phyloP scores from a whole-genome alignment of 164 flowering plant genomes.

The Warburgia ugandensis region DNA sequence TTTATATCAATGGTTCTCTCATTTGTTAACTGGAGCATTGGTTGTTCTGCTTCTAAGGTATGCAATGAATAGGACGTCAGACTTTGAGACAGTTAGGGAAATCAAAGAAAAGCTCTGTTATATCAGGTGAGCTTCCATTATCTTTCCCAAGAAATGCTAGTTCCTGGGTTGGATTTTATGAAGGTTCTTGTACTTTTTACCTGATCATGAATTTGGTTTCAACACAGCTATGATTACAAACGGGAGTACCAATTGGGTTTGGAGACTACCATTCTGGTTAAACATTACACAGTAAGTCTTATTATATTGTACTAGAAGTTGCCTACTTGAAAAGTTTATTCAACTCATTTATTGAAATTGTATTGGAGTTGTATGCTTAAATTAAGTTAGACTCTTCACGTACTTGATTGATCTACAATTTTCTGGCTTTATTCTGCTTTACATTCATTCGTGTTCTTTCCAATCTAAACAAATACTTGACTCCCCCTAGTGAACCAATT shows the following conservation, averaged over 20 bases:
- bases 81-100: constrained; percentile 91
- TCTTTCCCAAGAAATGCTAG: constrained; percentile 2
- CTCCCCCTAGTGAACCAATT: too few relatives aligned
- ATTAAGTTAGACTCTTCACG: neutral
- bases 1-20: constrained; percentile 3
- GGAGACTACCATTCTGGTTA: constrained; percentile 95
- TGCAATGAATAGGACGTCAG: constrained; percentile 83
- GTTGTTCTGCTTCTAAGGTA: constrained; percentile 52
- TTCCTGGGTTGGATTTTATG: neutral
- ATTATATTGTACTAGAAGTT: neutral
- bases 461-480: too few relatives aligned
- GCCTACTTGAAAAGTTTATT: neutral
- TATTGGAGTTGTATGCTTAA: neutral
- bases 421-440: too few relatives aligned
- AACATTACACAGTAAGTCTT: constrained; percentile 96
- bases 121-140: constrained; percentile 48
- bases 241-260: constrained; percentile 94
- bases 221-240: constrained; percentile 87
- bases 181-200: neutral
- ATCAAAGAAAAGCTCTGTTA: constrained; percentile 98
- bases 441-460: too few relatives aligned
- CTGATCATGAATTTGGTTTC: constrained; percentile 9
- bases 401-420: too few relatives aligned
- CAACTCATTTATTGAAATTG: neutral
- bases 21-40: constrained; percentile 1